These are phyloP conservation scores for Eucalyptus shirleyi DNA, from an alignment of 345 rosid genomes.

Conservation along the genomic window DNA sequence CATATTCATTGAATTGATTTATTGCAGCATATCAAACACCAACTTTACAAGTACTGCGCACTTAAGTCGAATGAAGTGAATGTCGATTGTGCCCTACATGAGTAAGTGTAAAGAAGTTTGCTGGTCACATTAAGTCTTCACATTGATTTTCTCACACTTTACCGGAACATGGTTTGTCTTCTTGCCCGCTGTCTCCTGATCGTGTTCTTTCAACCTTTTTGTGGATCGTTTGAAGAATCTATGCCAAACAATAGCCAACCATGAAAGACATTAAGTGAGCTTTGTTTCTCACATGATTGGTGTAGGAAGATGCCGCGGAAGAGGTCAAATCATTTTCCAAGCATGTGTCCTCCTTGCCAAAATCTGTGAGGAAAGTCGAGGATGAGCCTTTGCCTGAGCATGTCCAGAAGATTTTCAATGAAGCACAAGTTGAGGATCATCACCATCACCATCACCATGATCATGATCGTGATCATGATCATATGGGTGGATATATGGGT, in stretches of 20 bases:
- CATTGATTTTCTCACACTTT: not conserved
- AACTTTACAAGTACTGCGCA: not conserved
- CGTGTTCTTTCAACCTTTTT: not conserved
- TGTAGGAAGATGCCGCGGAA: conserved; percentile 50
- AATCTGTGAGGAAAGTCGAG: conserved; percentile 25
- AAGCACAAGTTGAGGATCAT: conserved; percentile 25
- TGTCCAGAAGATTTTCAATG: conserved; percentile 39
- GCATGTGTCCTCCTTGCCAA: conserved; percentile 59
- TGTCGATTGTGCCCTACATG: not conserved
- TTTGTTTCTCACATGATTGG: not conserved
- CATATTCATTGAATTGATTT: not conserved
- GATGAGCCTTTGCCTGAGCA: conserved; percentile 44
- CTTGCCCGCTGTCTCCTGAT: not conserved
- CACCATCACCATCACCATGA: conserved; percentile 12
- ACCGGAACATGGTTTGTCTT: not conserved
- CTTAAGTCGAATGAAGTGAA: not conserved
- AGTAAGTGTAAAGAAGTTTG: not conserved
- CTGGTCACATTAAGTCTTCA: not conserved
- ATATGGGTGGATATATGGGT: conserved; percentile 16
- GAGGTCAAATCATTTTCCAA: conserved; percentile 42
- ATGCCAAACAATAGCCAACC: not conserved
- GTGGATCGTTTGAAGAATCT: not conserved
- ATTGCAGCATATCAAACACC: not conserved
- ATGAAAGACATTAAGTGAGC: not conserved
- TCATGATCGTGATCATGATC: conserved; percentile 7